These are phyloP conservation scores for Maudiozyma humilis DNA, from an alignment of 1,139 yeast genomes.

Conservation along the genomic window DNA sequence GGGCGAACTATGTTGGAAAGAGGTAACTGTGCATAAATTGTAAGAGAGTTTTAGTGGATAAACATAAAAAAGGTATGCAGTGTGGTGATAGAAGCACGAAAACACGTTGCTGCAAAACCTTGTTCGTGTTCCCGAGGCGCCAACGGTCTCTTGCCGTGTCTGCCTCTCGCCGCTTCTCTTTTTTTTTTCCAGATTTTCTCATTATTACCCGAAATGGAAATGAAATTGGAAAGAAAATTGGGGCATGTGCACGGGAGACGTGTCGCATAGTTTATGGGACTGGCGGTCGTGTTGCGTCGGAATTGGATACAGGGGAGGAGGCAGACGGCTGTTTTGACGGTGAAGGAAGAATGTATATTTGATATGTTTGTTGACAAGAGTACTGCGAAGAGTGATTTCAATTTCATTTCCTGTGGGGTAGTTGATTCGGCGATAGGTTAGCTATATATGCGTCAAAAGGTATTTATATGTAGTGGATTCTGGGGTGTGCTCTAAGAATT, in stretches of 20 bases:
- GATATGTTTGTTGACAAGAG: not conserved
- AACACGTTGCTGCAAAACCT: not conserved
- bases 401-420: too few species aligned
- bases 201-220: conserved; percentile 5
- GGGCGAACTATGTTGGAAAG: not conserved
- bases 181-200: conserved; percentile 4
- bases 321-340: too few species aligned
- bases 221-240: not conserved
- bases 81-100: not conserved
- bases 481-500: too few species aligned
- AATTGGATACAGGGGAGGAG: too few species aligned
- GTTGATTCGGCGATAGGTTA: too few species aligned
- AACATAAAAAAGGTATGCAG: not conserved
- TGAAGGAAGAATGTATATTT: not conserved
- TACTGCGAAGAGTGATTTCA: not conserved
- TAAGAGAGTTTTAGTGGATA: not conserved
- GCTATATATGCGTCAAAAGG: too few species aligned
- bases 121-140: too few species aligned
- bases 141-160: not conserved
- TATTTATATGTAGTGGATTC: too few species aligned
- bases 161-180: not conserved
- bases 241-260: too few species aligned
- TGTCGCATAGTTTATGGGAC: too few species aligned
- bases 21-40: not conserved
- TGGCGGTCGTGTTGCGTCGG: too few species aligned